phyloP scores from a whole-genome alignment of 2,329 filamentous ascomycete genomes.

The Amylocarpus encephaloides region DNA sequence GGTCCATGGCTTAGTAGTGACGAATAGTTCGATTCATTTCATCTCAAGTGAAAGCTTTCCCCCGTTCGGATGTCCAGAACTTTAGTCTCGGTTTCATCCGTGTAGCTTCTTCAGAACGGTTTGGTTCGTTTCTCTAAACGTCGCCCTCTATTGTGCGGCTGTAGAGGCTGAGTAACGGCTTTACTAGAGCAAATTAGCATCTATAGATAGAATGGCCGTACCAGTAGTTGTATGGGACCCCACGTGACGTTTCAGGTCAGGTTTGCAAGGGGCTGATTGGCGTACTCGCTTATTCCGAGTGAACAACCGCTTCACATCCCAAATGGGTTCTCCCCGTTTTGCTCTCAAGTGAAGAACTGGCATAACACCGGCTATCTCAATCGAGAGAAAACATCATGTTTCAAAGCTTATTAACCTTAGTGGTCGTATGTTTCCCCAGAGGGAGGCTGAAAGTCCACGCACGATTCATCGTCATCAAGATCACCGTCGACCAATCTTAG shows the following conservation, averaged over 20 bases:
- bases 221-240: not conserved
- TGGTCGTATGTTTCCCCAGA: constrained; percentile 2
- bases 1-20: not conserved
- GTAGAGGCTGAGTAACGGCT: constrained; percentile 4
- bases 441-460: not conserved
- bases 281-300: too few species aligned
- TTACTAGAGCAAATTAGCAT: not conserved
- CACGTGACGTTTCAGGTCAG: constrained; percentile 2
- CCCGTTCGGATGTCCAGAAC: not conserved
- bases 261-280: not conserved
- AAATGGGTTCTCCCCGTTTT: not conserved
- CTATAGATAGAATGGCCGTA: not conserved
- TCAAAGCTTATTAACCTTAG: not conserved
- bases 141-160: not conserved
- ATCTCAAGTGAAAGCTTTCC: not conserved
- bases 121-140: not conserved
- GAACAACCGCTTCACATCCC: too few species aligned
- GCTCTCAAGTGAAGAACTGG: not conserved
- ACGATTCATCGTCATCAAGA: not conserved
- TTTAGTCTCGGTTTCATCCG: too few species aligned
- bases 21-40: not conserved
- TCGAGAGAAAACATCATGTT: not conserved
- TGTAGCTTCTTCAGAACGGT: too few species aligned
- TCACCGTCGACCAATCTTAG: not conserved
- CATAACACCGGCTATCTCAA: not conserved